These are phyloP conservation scores for Jatropha curcas DNA, from an alignment of 345 rosid species.

Conservation along the genomic window DNA sequence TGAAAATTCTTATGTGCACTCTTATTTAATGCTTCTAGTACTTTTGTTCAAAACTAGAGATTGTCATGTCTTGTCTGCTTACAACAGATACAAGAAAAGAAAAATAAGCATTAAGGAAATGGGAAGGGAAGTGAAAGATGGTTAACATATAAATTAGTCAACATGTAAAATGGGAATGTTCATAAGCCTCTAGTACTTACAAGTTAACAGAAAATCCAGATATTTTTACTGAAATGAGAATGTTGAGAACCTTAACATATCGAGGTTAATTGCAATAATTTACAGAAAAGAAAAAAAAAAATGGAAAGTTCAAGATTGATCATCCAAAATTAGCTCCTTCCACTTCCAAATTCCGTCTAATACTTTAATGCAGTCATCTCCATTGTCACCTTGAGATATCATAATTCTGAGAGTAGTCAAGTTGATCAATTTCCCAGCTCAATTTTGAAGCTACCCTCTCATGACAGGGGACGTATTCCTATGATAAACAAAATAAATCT, in stretches of 20 bases:
- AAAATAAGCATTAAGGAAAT: background rate
- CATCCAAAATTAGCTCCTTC: slow-evolving; percentile 28
- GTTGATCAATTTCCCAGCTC: slow-evolving; percentile 89
- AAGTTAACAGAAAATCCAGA: slow-evolving; percentile 22
- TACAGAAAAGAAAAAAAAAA: slow-evolving; percentile 30
- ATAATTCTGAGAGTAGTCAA: slow-evolving; percentile 55
- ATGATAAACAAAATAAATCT: slow-evolving; percentile 5
- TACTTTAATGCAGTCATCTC: background rate
- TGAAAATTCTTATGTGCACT: no score
- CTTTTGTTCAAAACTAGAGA: no score
- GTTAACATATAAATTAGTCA: slow-evolving; percentile 27
- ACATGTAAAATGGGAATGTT: slow-evolving; percentile 25
- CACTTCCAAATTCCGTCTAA: slow-evolving; percentile 18
- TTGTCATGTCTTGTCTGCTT: no score
- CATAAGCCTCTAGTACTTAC: slow-evolving; percentile 38
- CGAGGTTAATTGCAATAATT: slow-evolving; percentile 46
- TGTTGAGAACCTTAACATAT: slow-evolving; percentile 30
- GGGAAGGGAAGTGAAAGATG: background rate
- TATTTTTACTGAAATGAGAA: slow-evolving; percentile 22
- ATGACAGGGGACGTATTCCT: slow-evolving; percentile 92
- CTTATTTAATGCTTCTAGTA: no score
- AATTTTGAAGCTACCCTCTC: slow-evolving; percentile 77
- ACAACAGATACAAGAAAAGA: background rate
- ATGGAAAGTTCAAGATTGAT: slow-evolving; percentile 21
- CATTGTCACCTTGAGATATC: slow-evolving; percentile 45